A percentile compares a stretch with the other conserved stretches of the same genome.
Conservation (phyloP, 257 asterid species). For the Anisodus acutangulus region DNA sequence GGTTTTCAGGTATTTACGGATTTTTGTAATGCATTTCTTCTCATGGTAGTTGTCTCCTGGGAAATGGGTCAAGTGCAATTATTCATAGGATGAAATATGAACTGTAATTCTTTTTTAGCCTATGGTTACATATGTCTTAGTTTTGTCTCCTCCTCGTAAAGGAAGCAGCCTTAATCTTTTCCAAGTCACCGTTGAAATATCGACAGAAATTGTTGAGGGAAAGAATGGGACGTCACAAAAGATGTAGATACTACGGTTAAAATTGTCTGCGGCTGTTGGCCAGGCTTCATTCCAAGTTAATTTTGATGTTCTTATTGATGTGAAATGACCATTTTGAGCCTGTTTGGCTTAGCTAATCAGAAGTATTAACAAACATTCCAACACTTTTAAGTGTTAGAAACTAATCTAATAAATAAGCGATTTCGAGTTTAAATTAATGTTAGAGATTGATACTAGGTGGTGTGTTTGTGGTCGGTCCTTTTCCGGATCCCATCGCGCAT, state of each 20-base stretch:
- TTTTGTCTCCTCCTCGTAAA: background rate
- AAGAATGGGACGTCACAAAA: background rate
- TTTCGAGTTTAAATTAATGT: background rate
- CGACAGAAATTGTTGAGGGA: background rate
- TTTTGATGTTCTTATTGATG: background rate
- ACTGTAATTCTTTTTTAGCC: background rate
- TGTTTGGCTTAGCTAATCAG: background rate
- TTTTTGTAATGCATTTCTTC: background rate
- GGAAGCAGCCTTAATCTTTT: background rate
- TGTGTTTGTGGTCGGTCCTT: no score
- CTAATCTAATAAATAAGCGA: background rate
- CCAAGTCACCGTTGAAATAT: no score
- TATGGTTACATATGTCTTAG: background rate
- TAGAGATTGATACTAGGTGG: no score
- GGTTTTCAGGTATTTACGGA: conserved; percentile 1
- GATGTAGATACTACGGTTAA: background rate
- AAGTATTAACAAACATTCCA: background rate
- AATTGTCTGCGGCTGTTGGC: background rate
- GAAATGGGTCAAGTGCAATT: background rate
- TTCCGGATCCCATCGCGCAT: no score
- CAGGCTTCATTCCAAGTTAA: background rate
- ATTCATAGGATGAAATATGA: background rate
- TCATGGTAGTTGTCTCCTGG: background rate
- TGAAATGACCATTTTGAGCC: no score
- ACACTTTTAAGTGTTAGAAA: background rate